Percentiles rank a stretch among this genome's conserved stretches.
Evolutionary conservation across 495 filamentous ascomycete species (phyloP).

Genomic region (Lophium mytilinum): DNA sequence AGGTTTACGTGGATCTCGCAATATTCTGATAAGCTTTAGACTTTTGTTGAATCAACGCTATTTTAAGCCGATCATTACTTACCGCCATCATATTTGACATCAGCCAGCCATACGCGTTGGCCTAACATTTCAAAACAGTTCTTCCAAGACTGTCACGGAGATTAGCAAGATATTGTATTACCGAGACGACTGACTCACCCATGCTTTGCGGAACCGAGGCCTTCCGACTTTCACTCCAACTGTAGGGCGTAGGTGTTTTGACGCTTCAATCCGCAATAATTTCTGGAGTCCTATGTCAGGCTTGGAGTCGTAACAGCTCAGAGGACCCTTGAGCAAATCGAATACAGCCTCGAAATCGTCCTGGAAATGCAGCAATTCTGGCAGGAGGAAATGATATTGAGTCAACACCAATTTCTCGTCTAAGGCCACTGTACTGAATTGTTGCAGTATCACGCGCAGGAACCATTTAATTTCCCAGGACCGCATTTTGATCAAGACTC

Average conservation of each 20-base stretch:
- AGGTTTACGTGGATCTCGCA: conserved; percentile 80
- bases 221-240: conserved; percentile 69
- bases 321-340: conserved; percentile 36
- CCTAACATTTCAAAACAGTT: conserved; percentile 59
- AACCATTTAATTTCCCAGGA: conserved; percentile 83
- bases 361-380: conserved; percentile 57
- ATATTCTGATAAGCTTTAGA: no score
- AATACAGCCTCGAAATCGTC: conserved; percentile 50
- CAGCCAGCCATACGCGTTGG: conserved; percentile 57
- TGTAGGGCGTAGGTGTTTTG: conserved; percentile 48
- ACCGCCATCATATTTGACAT: conserved; percentile 72
- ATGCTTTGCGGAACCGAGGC: conserved; percentile 62
- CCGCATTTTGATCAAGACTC: conserved; percentile 32
- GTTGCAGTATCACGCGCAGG: conserved; percentile 72
- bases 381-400: conserved; percentile 39
- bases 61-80: background rate
- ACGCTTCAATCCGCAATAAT: conserved; percentile 34
- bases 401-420: conserved; percentile 34
- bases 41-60: conserved; percentile 1
- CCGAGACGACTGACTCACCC: conserved; percentile 23
- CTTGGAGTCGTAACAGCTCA: conserved; percentile 36
- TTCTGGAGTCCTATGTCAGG: conserved; percentile 35
- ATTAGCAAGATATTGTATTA: background rate
- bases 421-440: conserved; percentile 54
- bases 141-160: conserved; percentile 48